Evolutionary conservation across 1,284 basidiomycete species (phyloP).

Genomic region (Inonotus hispidus): DNA sequence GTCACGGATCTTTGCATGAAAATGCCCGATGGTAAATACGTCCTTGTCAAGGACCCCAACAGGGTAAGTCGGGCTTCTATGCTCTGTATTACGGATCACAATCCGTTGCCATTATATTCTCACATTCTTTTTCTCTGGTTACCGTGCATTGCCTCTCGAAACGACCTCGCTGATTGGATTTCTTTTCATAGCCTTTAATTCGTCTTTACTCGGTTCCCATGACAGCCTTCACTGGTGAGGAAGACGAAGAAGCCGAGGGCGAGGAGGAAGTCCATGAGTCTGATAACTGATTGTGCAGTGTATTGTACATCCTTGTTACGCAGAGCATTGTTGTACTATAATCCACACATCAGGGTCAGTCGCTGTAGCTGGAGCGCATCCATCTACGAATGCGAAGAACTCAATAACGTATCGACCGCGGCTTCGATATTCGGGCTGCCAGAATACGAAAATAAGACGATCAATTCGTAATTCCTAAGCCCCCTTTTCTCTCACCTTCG

Average conservation of each 20-base stretch:
- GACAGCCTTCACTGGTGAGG: slow-evolving; percentile 72
- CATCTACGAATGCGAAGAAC: slow-evolving; percentile 37
- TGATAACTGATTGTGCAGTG: slow-evolving; percentile 13
- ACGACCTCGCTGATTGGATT: slow-evolving; percentile 21
- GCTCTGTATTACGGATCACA: neutral
- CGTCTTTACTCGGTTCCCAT: slow-evolving; percentile 90
- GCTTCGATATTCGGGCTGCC: slow-evolving; percentile 68
- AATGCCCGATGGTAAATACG: slow-evolving; percentile 95
- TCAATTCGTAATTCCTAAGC: neutral
- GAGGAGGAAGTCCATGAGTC: slow-evolving; percentile 49
- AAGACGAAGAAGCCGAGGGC: slow-evolving; percentile 47
- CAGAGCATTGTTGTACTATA: neutral
- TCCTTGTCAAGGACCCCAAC: slow-evolving; percentile 94
- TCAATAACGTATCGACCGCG: slow-evolving; percentile 75
- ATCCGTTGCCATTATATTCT: neutral
- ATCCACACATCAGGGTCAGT: neutral
- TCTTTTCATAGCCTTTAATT: slow-evolving; percentile 70
- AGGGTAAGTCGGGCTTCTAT: slow-evolving; percentile 52
- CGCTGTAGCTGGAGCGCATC: too few species aligned
- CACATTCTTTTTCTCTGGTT: neutral
- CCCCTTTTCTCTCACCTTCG: slow-evolving; percentile 53
- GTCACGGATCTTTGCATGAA: slow-evolving; percentile 91
- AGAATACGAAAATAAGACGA: neutral
- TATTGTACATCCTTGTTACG: neutral
- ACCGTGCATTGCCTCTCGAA: slow-evolving; percentile 15